Conservation (phyloP, 345 rosid species). For the Heritiera fomes region DNA sequence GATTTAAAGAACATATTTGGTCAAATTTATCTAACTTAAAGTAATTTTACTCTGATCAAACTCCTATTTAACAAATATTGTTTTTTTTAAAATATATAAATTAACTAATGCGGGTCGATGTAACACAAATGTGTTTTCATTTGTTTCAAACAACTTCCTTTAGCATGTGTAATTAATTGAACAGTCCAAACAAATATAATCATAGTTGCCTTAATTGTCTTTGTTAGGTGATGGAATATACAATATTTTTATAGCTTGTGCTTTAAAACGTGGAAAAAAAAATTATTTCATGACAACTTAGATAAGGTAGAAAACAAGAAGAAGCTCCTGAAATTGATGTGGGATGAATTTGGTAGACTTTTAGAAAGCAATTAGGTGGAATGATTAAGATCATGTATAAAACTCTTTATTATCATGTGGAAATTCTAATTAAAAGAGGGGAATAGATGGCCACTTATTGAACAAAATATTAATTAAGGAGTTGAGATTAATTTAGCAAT, state of each 20-base stretch:
- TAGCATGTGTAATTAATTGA: no score
- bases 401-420: neutral
- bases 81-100: no score
- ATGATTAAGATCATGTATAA: neutral
- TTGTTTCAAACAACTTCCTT: no score
- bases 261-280: neutral
- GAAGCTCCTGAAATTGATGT: neutral
- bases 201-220: no score
- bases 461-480: neutral
- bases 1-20: no score
- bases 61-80: no score
- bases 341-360: conserved; percentile 8
- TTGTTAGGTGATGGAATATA: no score
- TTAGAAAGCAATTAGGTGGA: neutral
- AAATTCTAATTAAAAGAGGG: neutral
- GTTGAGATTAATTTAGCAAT: neutral
- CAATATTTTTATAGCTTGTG: neutral
- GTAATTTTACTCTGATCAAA: no score
- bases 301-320: neutral
- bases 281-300: neutral
- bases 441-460: neutral
- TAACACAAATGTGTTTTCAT: no score
- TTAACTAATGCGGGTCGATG: no score
- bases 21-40: no score
- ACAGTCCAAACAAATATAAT: no score